A percentile compares a stretch with the other conserved stretches of the same genome.
These are phyloP conservation scores for Oryza australiensis DNA, from an alignment of 176 grass and related monocot species.

Conservation along the genomic window DNA sequence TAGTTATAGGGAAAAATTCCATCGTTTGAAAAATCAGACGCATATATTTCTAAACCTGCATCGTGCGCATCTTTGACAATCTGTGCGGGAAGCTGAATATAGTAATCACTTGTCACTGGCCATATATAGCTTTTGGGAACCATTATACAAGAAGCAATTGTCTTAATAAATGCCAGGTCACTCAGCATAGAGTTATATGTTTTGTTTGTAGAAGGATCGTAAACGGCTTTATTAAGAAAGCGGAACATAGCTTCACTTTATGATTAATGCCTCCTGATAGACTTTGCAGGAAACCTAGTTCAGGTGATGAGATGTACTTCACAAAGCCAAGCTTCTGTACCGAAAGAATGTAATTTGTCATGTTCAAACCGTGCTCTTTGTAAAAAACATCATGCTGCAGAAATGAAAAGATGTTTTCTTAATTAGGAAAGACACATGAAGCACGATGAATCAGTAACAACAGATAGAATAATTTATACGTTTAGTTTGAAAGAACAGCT, in stretches of 20 bases:
- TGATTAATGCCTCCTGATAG: conserved; percentile 44
- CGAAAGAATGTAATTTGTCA: conserved; percentile 35
- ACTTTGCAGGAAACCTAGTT: conserved; percentile 57
- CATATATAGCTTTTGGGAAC: conserved; percentile 85
- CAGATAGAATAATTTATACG: not conserved
- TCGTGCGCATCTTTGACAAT: conserved; percentile 61
- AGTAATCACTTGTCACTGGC: conserved; percentile 61
- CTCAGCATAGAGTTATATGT: conserved; percentile 52
- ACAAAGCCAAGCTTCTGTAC: conserved; percentile 32
- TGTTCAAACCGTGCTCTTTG: conserved; percentile 47
- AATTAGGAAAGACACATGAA: not conserved
- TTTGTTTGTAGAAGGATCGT: conserved; percentile 68
- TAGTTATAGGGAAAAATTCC: conserved; percentile 73
- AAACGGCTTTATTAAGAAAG: conserved; percentile 34
- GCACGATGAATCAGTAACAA: not conserved
- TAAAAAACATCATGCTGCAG: conserved; percentile 71
- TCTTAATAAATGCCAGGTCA: conserved; percentile 67
- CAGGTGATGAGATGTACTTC: conserved; percentile 80
- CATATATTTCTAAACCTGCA: conserved; percentile 74
- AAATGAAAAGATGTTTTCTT: conserved; percentile 6
- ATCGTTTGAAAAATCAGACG: conserved; percentile 82
- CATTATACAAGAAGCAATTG: conserved; percentile 73
- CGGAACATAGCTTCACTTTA: conserved; percentile 66
- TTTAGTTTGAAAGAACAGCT: not conserved
- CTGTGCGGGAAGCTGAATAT: conserved; percentile 22